Percentiles rank a stretch among this genome's conserved stretches.
These are phyloP conservation scores for Epichloe gansuensis DNA, from an alignment of 2,329 filamentous ascomycete genomes.

Conservation along the genomic window DNA sequence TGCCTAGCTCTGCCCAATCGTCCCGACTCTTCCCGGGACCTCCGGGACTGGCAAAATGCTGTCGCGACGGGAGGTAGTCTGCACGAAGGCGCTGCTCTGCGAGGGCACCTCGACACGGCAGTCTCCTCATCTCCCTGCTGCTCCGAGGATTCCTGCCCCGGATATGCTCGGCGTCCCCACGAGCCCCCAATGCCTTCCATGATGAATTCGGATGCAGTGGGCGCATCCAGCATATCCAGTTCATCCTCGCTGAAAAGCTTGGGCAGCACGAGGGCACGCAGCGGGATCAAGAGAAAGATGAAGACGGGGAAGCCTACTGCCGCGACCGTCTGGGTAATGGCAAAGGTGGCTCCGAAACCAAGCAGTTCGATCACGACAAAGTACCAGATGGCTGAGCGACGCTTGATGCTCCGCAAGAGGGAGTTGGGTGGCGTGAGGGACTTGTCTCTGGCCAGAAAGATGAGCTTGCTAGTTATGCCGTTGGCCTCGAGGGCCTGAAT, in stretches of 20 bases:
- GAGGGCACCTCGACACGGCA: conserved; percentile 3
- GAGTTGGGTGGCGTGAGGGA: conserved; percentile 46
- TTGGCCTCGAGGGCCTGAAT: conserved; percentile 65
- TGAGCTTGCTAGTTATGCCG: conserved; percentile 62
- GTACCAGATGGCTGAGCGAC: conserved; percentile 54
- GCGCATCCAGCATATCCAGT: conserved; percentile 52
- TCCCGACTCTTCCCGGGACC: conserved; percentile 21
- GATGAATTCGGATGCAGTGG: conserved; percentile 61
- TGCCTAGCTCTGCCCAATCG: conserved; percentile 23
- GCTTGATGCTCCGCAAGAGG: conserved; percentile 48
- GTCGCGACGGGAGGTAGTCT: conserved; percentile 9
- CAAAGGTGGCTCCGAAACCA: conserved; percentile 67
- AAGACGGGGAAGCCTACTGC: conserved; percentile 71
- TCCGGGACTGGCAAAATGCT: conserved; percentile 16
- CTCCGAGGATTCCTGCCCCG: conserved; percentile 8
- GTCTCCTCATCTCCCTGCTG: neutral
- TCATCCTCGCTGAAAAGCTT: conserved; percentile 48
- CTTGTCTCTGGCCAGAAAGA: conserved; percentile 56
- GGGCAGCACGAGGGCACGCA: conserved; percentile 52
- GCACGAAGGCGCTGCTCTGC: conserved; percentile 6
- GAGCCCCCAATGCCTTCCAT: conserved; percentile 64
- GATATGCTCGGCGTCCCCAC: conserved; percentile 29
- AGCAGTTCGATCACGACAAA: conserved; percentile 59
- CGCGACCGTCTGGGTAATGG: conserved; percentile 72
- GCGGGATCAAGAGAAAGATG: conserved; percentile 56